Evolutionary conservation across 2,329 filamentous ascomycete species (phyloP), one percentile per base, ranked within the genome.

Genomic region (Nigrograna mackinnonii): DNA sequence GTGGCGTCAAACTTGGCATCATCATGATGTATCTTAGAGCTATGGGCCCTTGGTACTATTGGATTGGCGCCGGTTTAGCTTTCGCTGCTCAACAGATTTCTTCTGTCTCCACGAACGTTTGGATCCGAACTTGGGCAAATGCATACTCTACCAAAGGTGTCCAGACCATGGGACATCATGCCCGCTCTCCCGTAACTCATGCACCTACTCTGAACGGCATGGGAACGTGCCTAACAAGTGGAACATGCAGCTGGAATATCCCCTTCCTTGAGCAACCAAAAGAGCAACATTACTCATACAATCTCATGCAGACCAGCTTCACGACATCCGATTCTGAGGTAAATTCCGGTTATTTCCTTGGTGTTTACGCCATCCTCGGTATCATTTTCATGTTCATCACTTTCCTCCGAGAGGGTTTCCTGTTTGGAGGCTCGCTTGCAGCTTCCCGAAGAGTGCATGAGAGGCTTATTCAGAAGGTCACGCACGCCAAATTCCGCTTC

Each of bases 21-120:
- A 87, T 99, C 58, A 75, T 84, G 47, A 83, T 95, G 63, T 99
- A 99, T 65, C 79, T 99, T 14, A 73, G 72, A 45, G 82, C 91
- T 50, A 99, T 99, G 94, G 94, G 94, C n/a, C 79, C 86, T 4
- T 96, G 91, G 89, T 91, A 89, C 79, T 99, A 95, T 73, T 99
- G 94, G 94, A 68, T 86, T 35, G 73, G 88, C 24, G 87, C 91
- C 16, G 71, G 84, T 12, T 54, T 84, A 4, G 85, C 91, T 26
- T 97, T 99, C 61, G 78, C 79, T 20, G 73, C 86, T 33, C 91
- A 96, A 64, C 94, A 99, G 65, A 67, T 96, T 22, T 87, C 87
- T 4, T 87, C 87, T 18, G 86, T 97, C 2, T 89, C 87, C 1
- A 95, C 91, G 24, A 96, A 94, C 58, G 72, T 96, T 37, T 99